phyloP scores from a whole-genome alignment of 768 basidiomycete species.

The Suillus subalutaceus region DNA sequence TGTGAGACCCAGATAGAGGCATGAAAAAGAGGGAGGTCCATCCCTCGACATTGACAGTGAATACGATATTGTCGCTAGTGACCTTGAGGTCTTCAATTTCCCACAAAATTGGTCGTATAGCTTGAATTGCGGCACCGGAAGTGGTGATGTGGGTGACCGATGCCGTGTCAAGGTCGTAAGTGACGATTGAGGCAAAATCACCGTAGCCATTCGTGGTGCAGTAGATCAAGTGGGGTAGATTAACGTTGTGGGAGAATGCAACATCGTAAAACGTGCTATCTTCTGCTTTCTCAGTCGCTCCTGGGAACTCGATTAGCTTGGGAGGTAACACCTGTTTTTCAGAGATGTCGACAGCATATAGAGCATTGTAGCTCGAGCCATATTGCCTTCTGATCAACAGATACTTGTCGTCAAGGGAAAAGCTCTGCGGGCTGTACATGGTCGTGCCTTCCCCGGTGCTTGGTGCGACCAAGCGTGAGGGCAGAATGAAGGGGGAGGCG shows the following conservation, averaged over 20 bases:
- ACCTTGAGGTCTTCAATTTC: slow-evolving; percentile 30
- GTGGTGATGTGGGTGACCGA: slow-evolving; percentile 42
- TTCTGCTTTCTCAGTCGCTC: slow-evolving; percentile 33
- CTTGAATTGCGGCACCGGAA: slow-evolving; percentile 31
- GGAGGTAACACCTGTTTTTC: slow-evolving; percentile 25
- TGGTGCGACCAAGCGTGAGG: slow-evolving; percentile 38
- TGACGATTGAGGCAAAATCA: slow-evolving; percentile 40
- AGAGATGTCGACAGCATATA: slow-evolving; percentile 39
- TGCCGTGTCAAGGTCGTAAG: slow-evolving; percentile 34
- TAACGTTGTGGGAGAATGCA: slow-evolving; percentile 36
- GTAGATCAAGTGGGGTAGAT: slow-evolving; percentile 34
- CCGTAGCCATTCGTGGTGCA: slow-evolving; percentile 41
- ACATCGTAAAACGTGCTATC: slow-evolving; percentile 23
- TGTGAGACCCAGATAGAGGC: slow-evolving; percentile 33
- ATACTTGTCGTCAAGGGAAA: slow-evolving; percentile 44
- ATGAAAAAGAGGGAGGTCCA: slow-evolving; percentile 34
- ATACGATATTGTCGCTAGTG: slow-evolving; percentile 32
- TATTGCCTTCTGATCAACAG: slow-evolving; percentile 34
- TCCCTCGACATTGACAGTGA: slow-evolving; percentile 43
- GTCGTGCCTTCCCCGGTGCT: slow-evolving; percentile 33
- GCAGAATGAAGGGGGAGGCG: slow-evolving; percentile 33
- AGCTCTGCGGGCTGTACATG: slow-evolving; percentile 34
- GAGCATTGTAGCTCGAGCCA: slow-evolving; percentile 30
- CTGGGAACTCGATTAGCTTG: slow-evolving; percentile 37
- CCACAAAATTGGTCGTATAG: slow-evolving; percentile 41